Evolutionary conservation across 1,284 basidiomycete genomes (phyloP).

Genomic region (Malassezia arunalokei): DNA sequence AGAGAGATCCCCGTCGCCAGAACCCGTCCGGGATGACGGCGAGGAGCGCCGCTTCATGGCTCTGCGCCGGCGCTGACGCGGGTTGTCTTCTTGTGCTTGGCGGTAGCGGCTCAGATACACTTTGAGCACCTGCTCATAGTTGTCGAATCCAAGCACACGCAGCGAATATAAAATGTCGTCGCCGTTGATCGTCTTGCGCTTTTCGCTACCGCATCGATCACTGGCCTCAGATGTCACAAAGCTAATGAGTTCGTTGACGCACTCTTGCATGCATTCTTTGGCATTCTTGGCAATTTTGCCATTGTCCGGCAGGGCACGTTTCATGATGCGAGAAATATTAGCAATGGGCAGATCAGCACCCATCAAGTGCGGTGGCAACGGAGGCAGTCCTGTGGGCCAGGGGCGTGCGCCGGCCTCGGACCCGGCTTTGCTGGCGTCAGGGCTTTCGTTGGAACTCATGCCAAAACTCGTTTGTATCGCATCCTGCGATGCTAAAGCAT

Average conservation of each 20-base stretch:
- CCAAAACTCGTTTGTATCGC: neutral
- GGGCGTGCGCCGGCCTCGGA: neutral
- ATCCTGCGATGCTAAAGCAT: too few relatives aligned
- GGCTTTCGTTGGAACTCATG: neutral
- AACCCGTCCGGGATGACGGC: neutral
- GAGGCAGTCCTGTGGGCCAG: slow-evolving; percentile 4
- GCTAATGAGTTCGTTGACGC: slow-evolving; percentile 87
- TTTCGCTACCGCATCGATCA: slow-evolving; percentile 74
- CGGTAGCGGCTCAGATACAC: slow-evolving; percentile 66
- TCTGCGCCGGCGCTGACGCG: slow-evolving; percentile 13
- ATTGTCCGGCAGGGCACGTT: slow-evolving; percentile 69
- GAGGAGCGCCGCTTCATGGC: slow-evolving; percentile 9
- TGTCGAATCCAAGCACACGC: slow-evolving; percentile 79
- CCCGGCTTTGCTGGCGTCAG: neutral
- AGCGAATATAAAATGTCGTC: slow-evolving; percentile 75
- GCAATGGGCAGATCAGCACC: slow-evolving; percentile 54
- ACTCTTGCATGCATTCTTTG: slow-evolving; percentile 91
- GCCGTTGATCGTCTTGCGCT: slow-evolving; percentile 75
- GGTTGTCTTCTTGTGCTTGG: slow-evolving; percentile 16
- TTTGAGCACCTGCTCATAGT: slow-evolving; percentile 78
- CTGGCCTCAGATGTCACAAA: slow-evolving; percentile 85
- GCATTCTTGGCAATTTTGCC: slow-evolving; percentile 94
- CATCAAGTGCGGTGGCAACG: slow-evolving; percentile 12
- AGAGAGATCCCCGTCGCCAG: slow-evolving; percentile 1
- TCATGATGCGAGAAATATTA: slow-evolving; percentile 91